Evolutionary conservation across 331 rosid genomes (phyloP).

Genomic region (Malus hybrid): DNA sequence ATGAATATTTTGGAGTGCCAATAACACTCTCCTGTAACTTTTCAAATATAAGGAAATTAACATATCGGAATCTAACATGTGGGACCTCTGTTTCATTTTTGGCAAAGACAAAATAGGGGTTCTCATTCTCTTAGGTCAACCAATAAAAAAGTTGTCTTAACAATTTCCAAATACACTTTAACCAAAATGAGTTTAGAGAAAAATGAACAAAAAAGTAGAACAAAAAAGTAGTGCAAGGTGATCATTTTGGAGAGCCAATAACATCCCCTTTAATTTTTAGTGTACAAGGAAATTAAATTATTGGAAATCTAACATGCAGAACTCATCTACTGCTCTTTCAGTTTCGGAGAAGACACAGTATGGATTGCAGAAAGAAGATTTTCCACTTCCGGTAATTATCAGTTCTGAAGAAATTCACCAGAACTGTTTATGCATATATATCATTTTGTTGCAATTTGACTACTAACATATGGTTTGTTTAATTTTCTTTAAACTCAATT

Average conservation of each 20-base stretch:
- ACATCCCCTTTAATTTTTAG: neutral
- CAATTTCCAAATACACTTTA: neutral
- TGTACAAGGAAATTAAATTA: constrained; percentile 6
- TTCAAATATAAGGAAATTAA: neutral
- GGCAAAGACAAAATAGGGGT: neutral
- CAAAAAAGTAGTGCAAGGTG: neutral
- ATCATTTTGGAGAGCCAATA: neutral
- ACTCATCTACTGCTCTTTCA: constrained; percentile 24
- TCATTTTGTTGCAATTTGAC: neutral
- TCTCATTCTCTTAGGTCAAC: neutral
- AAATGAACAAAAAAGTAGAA: neutral
- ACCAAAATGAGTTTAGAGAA: neutral
- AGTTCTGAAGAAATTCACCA: constrained; percentile 41
- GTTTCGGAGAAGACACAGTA: constrained; percentile 40
- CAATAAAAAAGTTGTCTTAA: no score
- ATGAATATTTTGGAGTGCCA: neutral
- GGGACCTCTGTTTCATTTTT: neutral
- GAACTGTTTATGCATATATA: neutral
- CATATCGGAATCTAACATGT: neutral
- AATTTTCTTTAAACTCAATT: neutral
- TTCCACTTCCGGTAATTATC: constrained; percentile 21
- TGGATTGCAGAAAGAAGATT: constrained; percentile 33
- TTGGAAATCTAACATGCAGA: neutral
- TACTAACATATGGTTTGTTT: neutral
- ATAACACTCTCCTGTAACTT: neutral